Base-by-base conservation (phyloP, 1,284 basidiomycete species). In the Agaricales sp. region DNA sequence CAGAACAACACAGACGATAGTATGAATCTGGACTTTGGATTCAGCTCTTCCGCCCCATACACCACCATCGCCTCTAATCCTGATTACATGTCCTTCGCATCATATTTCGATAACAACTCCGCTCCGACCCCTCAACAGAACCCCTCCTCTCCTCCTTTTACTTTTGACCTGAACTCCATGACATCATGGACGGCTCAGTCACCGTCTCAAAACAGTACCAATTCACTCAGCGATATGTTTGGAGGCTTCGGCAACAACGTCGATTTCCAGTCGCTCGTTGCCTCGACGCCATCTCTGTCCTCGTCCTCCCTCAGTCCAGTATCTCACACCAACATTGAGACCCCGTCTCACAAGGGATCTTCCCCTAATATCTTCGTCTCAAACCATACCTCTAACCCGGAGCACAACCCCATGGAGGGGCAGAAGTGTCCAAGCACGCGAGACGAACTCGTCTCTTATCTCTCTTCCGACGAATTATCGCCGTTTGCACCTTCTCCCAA, bases 21-120 rank as follows among this genome's bases (percentile, higher is more conserved):
- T 12, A 84, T 81, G 76, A 71, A 75, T 51, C 71, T 84, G 63
- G 82, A 86, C 60, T 73, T 74, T 54, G 75, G 70, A 18, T 61
- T 19, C 55, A 53, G 53, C 53, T 67, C 52, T 61, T 64, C 67
- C 26, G 67, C 66, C 38, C 73, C 75, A 2, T 86, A 78, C 61
- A 87, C 80, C 52, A 87, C 82, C 2, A 82, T 90, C 51, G 83
- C 84, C 45, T 82, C 72, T 63, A 87, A 87, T 54, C 84, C 87
- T 1, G 72, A 79, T 63, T 87, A 82, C 69, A 86, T 84, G 71
- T 86, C 86, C n/a, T 83, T 83, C 59, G 75, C 79, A 8, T 82
- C 86, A 45, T 71, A 74, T 1, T 77, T 78, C 51, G 76, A 78
- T 53, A 58, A 58, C 55, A 67, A 62, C 23, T 56, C 61, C 39